Evolutionary conservation across 208 protist genomes (phyloP).

Genomic region (Wallacemonas sp.): DNA sequence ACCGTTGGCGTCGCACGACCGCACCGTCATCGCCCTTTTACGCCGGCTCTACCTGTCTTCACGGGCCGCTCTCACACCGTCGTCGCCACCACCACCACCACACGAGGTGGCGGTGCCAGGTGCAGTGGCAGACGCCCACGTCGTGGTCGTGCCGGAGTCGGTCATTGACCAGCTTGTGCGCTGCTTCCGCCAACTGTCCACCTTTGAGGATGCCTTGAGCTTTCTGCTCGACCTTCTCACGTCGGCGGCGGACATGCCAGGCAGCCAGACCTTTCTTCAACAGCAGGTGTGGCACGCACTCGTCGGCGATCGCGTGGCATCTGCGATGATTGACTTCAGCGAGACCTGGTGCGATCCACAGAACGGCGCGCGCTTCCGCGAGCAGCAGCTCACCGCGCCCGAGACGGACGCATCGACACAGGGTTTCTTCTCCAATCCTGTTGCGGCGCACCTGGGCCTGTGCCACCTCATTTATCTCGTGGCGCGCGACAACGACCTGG

Average conservation of each 20-base stretch:
- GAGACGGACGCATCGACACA: too few relatives aligned
- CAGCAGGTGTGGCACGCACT: conserved; percentile 25
- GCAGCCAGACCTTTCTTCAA: conserved; percentile 18
- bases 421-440: too few relatives aligned
- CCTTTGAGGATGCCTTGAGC: conserved; percentile 9
- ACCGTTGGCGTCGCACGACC: conserved; percentile 31
- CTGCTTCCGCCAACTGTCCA: conserved; percentile 20
- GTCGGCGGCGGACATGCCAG: background rate
- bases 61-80: background rate
- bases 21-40: conserved; percentile 26
- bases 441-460: conserved; percentile 35
- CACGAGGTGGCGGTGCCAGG: too few relatives aligned
- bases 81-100: too few relatives aligned
- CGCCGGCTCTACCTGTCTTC: conserved; percentile 28
- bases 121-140: background rate
- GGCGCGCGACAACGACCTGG: conserved; percentile 35
- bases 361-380: conserved; percentile 21
- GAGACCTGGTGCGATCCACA: conserved; percentile 33
- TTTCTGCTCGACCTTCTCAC: conserved; percentile 33
- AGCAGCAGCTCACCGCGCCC: conserved; percentile 23
- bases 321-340: conserved; percentile 27
- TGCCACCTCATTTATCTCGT: conserved; percentile 36
- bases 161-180: conserved; percentile 26
- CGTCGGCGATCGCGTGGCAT: conserved; percentile 3
- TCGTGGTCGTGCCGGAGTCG: conserved; percentile 12